Percentiles rank a stretch among this genome's conserved stretches.
phyloP scores from a whole-genome alignment of 2,329 filamentous ascomycete genomes.

The Metarhizium brunneum region DNA sequence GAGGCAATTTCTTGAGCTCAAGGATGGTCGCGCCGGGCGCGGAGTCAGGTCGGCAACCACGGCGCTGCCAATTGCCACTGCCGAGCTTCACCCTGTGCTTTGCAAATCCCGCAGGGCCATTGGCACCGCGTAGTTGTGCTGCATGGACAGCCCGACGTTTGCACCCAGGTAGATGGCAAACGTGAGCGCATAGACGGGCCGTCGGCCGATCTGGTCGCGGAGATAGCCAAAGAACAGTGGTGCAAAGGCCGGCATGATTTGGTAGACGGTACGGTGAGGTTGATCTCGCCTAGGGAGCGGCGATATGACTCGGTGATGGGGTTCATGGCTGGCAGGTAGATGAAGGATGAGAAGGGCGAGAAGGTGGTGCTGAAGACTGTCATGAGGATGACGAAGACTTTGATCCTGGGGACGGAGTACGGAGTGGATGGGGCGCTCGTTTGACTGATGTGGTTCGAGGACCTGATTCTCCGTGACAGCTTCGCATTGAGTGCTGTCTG shows the following conservation, averaged over 20 bases:
- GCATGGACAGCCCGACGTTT: slow-evolving; percentile 34
- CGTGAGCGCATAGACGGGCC: slow-evolving; percentile 36
- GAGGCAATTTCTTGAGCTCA: slow-evolving; percentile 28
- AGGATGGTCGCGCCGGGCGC: slow-evolving; percentile 11
- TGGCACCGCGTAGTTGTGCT: slow-evolving; percentile 32
- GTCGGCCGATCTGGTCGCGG: slow-evolving; percentile 14
- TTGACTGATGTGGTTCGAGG: not conserved
- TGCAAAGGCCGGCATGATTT: slow-evolving; percentile 43
- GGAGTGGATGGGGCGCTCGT: slow-evolving; percentile 11
- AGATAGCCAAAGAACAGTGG: slow-evolving; percentile 41
- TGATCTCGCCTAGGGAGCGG: slow-evolving; percentile 24
- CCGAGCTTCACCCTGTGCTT: slow-evolving; percentile 40
- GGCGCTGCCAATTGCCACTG: slow-evolving; percentile 40
- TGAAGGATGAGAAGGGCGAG: slow-evolving; percentile 22
- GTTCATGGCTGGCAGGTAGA: slow-evolving; percentile 37
- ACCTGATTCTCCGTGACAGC: not conserved
- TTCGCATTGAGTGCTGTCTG: not conserved
- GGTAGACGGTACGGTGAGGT: slow-evolving; percentile 33
- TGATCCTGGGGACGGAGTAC: slow-evolving; percentile 15
- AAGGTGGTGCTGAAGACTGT: slow-evolving; percentile 19
- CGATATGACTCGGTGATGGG: slow-evolving; percentile 29
- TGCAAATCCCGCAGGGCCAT: slow-evolving; percentile 24
- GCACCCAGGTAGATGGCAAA: slow-evolving; percentile 37
- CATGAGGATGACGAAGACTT: slow-evolving; percentile 17
- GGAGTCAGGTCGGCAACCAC: slow-evolving; percentile 40